Evolutionary conservation across 441 rosid genomes (phyloP).

Genomic region (Populus tomentosa): DNA sequence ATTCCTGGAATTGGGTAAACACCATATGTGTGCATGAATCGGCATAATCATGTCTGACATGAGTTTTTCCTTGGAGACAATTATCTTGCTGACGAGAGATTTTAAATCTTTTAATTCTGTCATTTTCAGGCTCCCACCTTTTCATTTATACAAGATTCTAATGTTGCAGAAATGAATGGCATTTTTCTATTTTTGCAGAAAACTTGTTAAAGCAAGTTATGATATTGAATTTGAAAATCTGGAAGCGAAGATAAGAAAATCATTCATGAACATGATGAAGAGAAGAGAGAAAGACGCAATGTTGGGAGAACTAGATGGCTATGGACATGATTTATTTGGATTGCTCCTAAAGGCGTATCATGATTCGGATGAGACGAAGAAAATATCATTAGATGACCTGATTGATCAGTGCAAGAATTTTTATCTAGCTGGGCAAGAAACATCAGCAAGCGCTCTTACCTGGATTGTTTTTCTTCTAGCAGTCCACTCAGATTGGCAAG

Average conservation of each 20-base stretch:
- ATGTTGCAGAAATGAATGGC: background rate
- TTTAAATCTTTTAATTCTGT: background rate
- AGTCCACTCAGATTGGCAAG: conserved; percentile 17
- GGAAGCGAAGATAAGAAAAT: background rate
- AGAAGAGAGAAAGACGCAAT: conserved; percentile 2
- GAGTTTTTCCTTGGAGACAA: too few species aligned
- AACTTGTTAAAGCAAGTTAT: background rate
- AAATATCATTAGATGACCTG: conserved; percentile 19
- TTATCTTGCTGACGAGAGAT: too few species aligned
- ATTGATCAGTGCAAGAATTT: conserved; percentile 34
- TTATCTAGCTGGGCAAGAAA: conserved; percentile 21
- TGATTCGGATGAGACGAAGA: conserved; percentile 15
- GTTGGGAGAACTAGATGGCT: background rate
- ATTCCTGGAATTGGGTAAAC: background rate
- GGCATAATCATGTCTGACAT: background rate
- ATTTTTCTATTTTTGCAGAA: conserved; percentile 6
- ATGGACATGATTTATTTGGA: conserved; percentile 15
- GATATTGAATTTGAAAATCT: conserved; percentile 14
- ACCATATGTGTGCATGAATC: background rate
- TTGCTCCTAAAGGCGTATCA: conserved; percentile 4
- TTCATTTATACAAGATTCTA: background rate
- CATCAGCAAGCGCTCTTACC: background rate
- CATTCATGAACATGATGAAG: conserved; percentile 5
- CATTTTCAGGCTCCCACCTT: background rate
- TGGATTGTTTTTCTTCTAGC: conserved; percentile 13